Evolutionary conservation across 495 filamentous ascomycete genomes (phyloP), one percentile per base, ranked within the genome.

Genomic region (Lasiosphaeria miniovina): DNA sequence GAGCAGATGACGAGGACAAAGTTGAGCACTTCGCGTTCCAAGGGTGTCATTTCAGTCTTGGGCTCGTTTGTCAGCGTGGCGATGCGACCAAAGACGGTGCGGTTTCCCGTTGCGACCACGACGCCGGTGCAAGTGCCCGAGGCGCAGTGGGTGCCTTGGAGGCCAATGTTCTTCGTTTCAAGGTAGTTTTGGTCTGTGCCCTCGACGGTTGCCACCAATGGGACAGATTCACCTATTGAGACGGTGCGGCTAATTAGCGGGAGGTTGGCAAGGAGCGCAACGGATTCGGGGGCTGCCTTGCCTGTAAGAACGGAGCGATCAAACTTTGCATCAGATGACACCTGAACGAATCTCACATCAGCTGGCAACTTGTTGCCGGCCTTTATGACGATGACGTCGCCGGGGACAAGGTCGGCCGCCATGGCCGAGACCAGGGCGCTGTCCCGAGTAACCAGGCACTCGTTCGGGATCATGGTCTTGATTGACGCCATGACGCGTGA

Each of bases 281-380:
- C 38, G 48, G 36, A 17, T 15, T 43, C 36, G 17, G 31, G 32
- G 8, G 15, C n/a, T 33, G 15, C 11, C 72, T 65, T 74, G 81
- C 86, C 88, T 9, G 87, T 90, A 0, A 90, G 69, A 48, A 92
- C 85, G 1, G 85, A 82, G 24, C 88, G 79, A 64, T 92, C 88
- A 65, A 92, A 88, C 61, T 85, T 85, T 31, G 84, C 79, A 72
- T 91, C 88, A 0, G 80, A 80, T 0, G 84, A 86, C 14, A 81
- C 76, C 36, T 85, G 75, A 24, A 86, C 63, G 59, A 90, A 83
- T n/a, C 87, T 80, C 14, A 90, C 70, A 65, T 90, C 88, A 3
- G 88, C 88, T 0, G 86, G 86, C 2, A 90, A 68, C 64, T 86
- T 88, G 67, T 86, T 85, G 6, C 88, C 88, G 2, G 84, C 77